These are phyloP conservation scores for Arbutus unedo DNA, from an alignment of 148 eudicot genomes.

Conservation along the genomic window DNA sequence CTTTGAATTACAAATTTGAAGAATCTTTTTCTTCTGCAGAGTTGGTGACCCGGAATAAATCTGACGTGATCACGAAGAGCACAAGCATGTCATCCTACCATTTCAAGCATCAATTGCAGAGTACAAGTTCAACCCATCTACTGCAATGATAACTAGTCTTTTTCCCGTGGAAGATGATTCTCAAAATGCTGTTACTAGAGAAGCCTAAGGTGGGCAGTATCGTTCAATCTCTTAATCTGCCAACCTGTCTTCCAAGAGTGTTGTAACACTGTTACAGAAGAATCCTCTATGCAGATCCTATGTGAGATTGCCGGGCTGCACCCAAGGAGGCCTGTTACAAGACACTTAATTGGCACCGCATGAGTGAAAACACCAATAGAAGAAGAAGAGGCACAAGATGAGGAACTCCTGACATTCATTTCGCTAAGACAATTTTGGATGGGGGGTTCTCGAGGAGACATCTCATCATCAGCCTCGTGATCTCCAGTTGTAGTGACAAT, in stretches of 20 bases:
- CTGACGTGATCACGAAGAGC: slow-evolving; percentile 8
- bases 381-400: slow-evolving; percentile 32
- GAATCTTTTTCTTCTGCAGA: background rate
- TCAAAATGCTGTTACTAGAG: slow-evolving; percentile 32
- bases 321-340: slow-evolving; percentile 81
- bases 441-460: slow-evolving; percentile 63
- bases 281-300: slow-evolving; percentile 87
- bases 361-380: slow-evolving; percentile 85
- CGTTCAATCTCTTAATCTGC: slow-evolving; percentile 96
- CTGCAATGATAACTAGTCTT: background rate
- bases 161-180: background rate
- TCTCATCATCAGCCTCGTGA: slow-evolving; percentile 80
- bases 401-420: slow-evolving; percentile 31
- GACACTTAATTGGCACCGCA: slow-evolving; percentile 78
- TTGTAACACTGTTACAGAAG: slow-evolving; percentile 82
- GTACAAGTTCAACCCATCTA: slow-evolving; percentile 6
- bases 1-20: background rate
- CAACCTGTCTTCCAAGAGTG: slow-evolving; percentile 89
- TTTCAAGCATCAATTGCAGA: slow-evolving; percentile 6
- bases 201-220: slow-evolving; percentile 88
- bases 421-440: slow-evolving; percentile 38
- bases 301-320: slow-evolving; percentile 72
- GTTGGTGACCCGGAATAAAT: slow-evolving; percentile 24
- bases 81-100: slow-evolving; percentile 10
- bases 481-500: slow-evolving; percentile 74